Conservation (phyloP, 129 eudicot species). For the Apium graveolens region DNA sequence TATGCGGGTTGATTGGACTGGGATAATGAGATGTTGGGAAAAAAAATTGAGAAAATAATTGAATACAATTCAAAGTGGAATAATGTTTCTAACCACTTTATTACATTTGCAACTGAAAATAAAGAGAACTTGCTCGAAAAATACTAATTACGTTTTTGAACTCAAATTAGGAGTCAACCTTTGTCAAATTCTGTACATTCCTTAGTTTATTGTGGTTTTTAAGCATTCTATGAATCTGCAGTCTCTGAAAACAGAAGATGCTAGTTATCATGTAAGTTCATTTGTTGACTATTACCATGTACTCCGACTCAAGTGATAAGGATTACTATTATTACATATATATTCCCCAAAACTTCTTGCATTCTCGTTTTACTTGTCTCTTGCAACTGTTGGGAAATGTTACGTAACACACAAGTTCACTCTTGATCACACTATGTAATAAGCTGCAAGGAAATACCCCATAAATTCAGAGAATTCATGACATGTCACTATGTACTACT, state of each 20-base stretch:
- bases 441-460: neutral
- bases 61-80: neutral
- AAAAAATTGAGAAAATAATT: neutral
- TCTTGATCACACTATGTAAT: neutral
- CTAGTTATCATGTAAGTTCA: neutral
- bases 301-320: neutral
- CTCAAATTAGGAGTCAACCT: too few relatives aligned
- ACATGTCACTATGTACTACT: neutral
- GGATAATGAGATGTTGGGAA: neutral
- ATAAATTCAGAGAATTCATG: neutral
- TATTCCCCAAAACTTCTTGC: neutral
- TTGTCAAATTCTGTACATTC: too few relatives aligned
- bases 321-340: too few relatives aligned
- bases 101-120: neutral
- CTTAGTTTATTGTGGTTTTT: too few relatives aligned
- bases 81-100: neutral
- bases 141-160: too few relatives aligned
- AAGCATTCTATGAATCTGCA: too few relatives aligned
- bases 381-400: neutral
- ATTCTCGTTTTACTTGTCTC: neutral
- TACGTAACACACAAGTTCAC: neutral
- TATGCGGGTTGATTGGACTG: neutral
- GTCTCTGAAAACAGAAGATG: neutral
- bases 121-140: neutral
- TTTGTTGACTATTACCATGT: neutral